phyloP scores from a whole-genome alignment of 495 filamentous ascomycete genomes.

The Penicillium herquei region DNA sequence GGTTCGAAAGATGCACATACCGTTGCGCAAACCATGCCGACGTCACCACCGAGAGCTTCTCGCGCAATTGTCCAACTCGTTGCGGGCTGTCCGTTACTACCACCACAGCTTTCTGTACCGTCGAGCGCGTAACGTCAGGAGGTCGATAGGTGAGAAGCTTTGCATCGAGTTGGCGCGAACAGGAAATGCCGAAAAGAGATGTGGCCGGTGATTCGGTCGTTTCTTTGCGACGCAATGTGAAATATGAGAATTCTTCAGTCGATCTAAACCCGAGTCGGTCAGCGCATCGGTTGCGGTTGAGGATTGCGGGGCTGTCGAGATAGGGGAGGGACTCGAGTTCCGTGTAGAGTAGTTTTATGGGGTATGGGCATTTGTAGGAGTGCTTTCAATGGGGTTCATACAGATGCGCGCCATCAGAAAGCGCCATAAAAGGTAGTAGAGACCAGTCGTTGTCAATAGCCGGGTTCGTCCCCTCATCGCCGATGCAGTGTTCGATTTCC shows the following conservation, averaged over 20 bases:
- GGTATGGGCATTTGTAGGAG: background rate
- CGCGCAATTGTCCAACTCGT: conserved; percentile 73
- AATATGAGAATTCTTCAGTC: conserved; percentile 96
- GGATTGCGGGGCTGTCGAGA: background rate
- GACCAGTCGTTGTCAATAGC: conserved; percentile 88
- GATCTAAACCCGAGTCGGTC: conserved; percentile 46
- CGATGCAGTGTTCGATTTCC: conserved; percentile 91
- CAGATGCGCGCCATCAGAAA: conserved; percentile 94
- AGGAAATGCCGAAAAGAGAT: conserved; percentile 94
- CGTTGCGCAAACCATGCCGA: conserved; percentile 95
- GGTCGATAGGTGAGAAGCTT: conserved; percentile 71
- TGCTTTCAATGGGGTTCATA: conserved; percentile 39
- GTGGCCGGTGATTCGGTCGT: conserved; percentile 60
- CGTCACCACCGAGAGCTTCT: conserved; percentile 84
- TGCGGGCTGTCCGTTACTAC: conserved; percentile 89
- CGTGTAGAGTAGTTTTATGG: background rate
- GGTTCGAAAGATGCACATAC: conserved; percentile 50
- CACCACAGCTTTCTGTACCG: conserved; percentile 98
- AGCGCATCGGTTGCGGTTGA: background rate
- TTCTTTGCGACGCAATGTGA: conserved; percentile 77
- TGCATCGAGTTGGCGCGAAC: conserved; percentile 86
- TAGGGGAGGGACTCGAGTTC: background rate
- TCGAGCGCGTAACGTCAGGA: conserved; percentile 88
- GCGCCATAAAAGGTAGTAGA: conserved; percentile 93
- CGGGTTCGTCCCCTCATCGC: conserved; percentile 75